phyloP scores from a whole-genome alignment of 2,329 filamentous ascomycete species.

The Pseudopithomyces chartarum region DNA sequence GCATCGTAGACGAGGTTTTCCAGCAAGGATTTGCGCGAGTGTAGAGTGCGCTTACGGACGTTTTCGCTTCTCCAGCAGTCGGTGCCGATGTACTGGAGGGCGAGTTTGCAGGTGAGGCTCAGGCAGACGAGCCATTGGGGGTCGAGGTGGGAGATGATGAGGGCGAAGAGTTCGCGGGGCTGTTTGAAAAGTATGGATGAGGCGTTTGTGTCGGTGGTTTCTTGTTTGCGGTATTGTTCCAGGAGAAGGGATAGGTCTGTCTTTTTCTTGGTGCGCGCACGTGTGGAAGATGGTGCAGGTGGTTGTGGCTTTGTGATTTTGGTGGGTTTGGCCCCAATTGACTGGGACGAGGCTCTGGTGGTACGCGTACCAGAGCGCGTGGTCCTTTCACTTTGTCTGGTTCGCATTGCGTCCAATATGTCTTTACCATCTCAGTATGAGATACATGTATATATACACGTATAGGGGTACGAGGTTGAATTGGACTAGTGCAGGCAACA shows the following conservation, averaged over 20 bases:
- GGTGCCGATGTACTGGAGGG: neutral
- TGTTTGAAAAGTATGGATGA: neutral
- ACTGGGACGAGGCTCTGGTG: too few relatives aligned
- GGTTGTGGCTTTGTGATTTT: neutral
- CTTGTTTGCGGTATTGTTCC: neutral
- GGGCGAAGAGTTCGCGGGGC: constrained; percentile 3
- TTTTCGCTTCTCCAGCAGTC: neutral
- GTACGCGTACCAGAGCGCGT: too few relatives aligned
- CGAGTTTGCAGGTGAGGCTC: constrained; percentile 9
- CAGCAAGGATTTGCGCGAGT: neutral
- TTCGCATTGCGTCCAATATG: too few relatives aligned
- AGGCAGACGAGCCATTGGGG: constrained; percentile 1
- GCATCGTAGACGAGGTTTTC: constrained; percentile 1
- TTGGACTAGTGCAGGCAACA: too few relatives aligned
- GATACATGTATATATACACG: too few relatives aligned
- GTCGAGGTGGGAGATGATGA: neutral
- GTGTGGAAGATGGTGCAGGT: neutral
- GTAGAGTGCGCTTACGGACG: neutral
- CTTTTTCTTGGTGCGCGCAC: neutral
- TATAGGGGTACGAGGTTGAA: too few relatives aligned
- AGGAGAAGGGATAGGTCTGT: neutral
- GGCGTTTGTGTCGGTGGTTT: neutral
- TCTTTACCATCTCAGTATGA: too few relatives aligned
- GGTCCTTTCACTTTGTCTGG: too few relatives aligned
- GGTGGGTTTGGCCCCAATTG: neutral